phyloP scores from a whole-genome alignment of 768 basidiomycete genomes.

The Pulveroboletus sp. region DNA sequence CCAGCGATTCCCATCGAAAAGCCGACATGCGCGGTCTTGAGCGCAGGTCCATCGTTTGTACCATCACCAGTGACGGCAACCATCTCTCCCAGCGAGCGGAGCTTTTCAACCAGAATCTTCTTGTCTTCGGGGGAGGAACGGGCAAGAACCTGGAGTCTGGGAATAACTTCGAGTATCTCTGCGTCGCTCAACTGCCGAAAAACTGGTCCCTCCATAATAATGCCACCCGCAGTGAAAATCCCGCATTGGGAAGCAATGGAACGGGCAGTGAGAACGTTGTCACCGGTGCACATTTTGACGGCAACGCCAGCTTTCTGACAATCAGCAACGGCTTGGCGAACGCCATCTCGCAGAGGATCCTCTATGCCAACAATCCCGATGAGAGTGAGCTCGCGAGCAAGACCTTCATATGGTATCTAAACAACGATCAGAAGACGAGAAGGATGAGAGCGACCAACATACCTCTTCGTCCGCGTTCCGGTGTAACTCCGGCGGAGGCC shows the following conservation, averaged over 20 bases:
- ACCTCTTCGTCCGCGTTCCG: constrained; percentile 52
- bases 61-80: constrained; percentile 98
- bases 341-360: constrained; percentile 89
- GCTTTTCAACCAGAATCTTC: constrained; percentile 84
- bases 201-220: constrained; percentile 97
- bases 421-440: constrained; percentile 9
- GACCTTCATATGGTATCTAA: constrained; percentile 64
- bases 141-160: constrained; percentile 92
- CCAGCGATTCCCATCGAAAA: constrained; percentile 97
- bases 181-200: constrained; percentile 73
- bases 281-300: constrained; percentile 98
- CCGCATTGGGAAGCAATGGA: constrained; percentile 96
- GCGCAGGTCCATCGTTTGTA: constrained; percentile 94
- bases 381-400: constrained; percentile 73
- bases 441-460: constrained; percentile 11
- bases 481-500: constrained; percentile 65
- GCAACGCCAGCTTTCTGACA: constrained; percentile 87
- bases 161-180: constrained; percentile 80
- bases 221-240: constrained; percentile 88
- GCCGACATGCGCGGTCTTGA: constrained; percentile 94
- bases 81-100: constrained; percentile 83
- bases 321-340: constrained; percentile 81
- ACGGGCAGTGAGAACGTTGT: constrained; percentile 92
- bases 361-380: constrained; percentile 94
- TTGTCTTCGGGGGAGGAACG: constrained; percentile 98